Percentiles rank a stretch among this genome's conserved stretches.
Evolutionary conservation across 345 rosid species (phyloP).

Genomic region (Citrus reticulata): DNA sequence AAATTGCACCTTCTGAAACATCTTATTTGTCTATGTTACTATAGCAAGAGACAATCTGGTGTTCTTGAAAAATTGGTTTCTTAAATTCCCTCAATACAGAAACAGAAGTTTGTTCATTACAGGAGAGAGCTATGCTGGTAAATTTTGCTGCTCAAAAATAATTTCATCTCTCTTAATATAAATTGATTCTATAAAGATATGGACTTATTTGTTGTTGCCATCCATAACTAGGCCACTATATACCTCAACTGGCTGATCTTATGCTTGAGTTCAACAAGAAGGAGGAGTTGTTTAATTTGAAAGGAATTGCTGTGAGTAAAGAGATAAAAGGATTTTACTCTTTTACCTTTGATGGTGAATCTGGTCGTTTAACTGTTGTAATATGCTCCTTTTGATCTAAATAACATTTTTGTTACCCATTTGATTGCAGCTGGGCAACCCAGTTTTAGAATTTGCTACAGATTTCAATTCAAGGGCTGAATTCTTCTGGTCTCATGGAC

Average conservation of each 20-base stretch:
- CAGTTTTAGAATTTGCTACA: slow-evolving; percentile 78
- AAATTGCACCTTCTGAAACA: slow-evolving; percentile 20
- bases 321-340: not conserved
- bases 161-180: not conserved
- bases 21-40: slow-evolving; percentile 32
- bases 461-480: slow-evolving; percentile 95
- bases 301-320: slow-evolving; percentile 87
- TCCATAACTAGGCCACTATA: slow-evolving; percentile 65
- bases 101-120: slow-evolving; percentile 86
- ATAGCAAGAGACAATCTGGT: slow-evolving; percentile 89
- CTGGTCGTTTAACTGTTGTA: not conserved
- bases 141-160: slow-evolving; percentile 4
- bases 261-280: slow-evolving; percentile 77
- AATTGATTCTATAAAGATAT: not conserved
- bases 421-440: slow-evolving; percentile 76
- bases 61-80: slow-evolving; percentile 86
- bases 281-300: slow-evolving; percentile 70
- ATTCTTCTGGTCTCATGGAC: slow-evolving; percentile 97
- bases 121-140: slow-evolving; percentile 99
- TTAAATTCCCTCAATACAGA: slow-evolving; percentile 81
- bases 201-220: slow-evolving; percentile 2
- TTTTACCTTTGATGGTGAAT: not conserved
- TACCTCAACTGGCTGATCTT: slow-evolving; percentile 88
- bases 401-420: not conserved
- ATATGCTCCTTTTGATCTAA: not conserved